Evolutionary conservation across 352 stramenopile species (phyloP), one percentile per base, ranked within the genome.

Genomic region (Pythium aristosporum): DNA sequence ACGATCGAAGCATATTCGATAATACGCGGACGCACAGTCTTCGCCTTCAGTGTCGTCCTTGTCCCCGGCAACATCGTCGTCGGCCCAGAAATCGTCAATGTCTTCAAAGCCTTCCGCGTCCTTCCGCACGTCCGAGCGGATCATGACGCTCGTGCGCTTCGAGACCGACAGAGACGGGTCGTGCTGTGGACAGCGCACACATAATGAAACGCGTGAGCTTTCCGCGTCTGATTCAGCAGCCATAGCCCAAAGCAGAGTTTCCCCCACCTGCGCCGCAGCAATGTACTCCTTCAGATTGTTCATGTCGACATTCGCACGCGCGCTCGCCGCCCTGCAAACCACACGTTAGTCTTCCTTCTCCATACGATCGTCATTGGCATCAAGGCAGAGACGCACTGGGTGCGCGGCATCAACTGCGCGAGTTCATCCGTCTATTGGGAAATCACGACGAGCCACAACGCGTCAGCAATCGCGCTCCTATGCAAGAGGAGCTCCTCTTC

Each of bases 71-170:
- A 62, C 65, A 10, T 77, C 68, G 54, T 87, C 76, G 25, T 95
- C 82, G 36, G 79, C 82, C 84, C 84, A 95, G 56, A 95, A 95
- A 48, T 95, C 87, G 67, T 95, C 87, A 46, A 93, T 88, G 50
- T 95, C 87, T 49, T 95, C 84, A 53, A 95, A 95, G 0, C 87
- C 87, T 25, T 93, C 69, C 1, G 76, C 82, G 46, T 95, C 87
- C 32, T 85, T 89, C 18, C 81, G 86, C 46, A 92, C 80, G 20
- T 91, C 79, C 7, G 59, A 75, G 20, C 80, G 83, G 30, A 91
- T 77, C 47, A 85, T 71, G 15, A 88, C 77, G 25, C 73, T 76
- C 32, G 77, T 76, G 13, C 79, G 83, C 36, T 60, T 42, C 11
- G 51, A 46, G 21, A 62, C 25, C 15, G 51, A 46, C 0, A 67